phyloP scores from a whole-genome alignment of 257 asterid species.

The Nicotiana paniculata region DNA sequence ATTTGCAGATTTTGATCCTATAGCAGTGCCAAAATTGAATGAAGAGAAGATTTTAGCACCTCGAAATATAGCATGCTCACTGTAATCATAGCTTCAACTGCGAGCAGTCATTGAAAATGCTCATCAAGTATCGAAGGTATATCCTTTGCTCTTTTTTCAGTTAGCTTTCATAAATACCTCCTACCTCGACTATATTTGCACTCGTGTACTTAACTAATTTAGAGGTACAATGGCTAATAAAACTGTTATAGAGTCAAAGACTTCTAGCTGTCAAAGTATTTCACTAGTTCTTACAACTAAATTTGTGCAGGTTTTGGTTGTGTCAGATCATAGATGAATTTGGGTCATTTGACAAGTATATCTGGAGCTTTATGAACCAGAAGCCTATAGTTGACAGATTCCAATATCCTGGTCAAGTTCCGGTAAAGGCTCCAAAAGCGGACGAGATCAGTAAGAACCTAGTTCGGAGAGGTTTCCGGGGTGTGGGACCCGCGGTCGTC shows the following conservation, averaged over 20 bases:
- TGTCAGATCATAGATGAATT: constrained; percentile 67
- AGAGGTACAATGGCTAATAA: not conserved
- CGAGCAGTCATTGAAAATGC: constrained; percentile 88
- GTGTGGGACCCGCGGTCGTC: constrained; percentile 85
- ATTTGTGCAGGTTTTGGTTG: constrained; percentile 11
- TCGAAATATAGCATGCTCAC: constrained; percentile 69
- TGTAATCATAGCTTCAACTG: constrained; percentile 69
- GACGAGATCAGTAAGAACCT: constrained; percentile 89
- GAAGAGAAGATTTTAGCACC: constrained; percentile 65
- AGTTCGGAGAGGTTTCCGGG: constrained; percentile 83
- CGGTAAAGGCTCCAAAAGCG: constrained; percentile 81
- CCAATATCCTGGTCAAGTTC: constrained; percentile 84
- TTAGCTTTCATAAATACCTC: not conserved
- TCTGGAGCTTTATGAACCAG: constrained; percentile 86
- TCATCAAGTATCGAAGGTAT: constrained; percentile 70
- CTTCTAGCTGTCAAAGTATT: not conserved
- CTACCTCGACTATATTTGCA: not conserved
- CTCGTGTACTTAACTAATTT: not conserved
- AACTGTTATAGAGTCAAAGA: no score
- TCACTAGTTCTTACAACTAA: not conserved
- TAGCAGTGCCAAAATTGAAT: constrained; percentile 71
- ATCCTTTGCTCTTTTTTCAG: constrained; percentile 1
- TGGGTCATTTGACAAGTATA: constrained; percentile 83
- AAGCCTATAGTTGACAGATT: constrained; percentile 66
- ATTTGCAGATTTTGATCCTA: constrained; percentile 73